These are phyloP conservation scores for Colletotrichum tofieldiae DNA, from an alignment of 2,329 filamentous ascomycete species.

Conservation along the genomic window DNA sequence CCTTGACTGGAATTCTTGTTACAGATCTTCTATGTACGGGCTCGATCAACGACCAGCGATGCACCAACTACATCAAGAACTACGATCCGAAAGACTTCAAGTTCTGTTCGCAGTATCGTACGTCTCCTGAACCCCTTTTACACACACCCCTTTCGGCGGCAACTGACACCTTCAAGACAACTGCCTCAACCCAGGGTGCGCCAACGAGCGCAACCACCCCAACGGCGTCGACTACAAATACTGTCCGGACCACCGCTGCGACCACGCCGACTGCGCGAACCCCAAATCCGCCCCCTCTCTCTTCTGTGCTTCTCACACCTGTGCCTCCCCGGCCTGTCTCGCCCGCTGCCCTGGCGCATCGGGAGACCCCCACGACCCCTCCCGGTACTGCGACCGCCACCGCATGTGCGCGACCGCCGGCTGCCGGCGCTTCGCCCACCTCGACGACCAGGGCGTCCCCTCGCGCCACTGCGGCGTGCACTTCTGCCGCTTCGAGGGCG, in stretches of 20 bases:
- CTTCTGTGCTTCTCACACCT: conserved; percentile 50
- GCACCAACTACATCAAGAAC: conserved; percentile 38
- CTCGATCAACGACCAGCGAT: conserved; percentile 29
- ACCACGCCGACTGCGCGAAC: conserved; percentile 45
- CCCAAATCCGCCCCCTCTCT: conserved; percentile 28
- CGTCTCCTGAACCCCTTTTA: not conserved
- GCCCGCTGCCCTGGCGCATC: conserved; percentile 45
- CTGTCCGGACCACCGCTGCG: conserved; percentile 51
- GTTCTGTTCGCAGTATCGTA: conserved; percentile 42
- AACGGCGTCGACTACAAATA: conserved; percentile 45
- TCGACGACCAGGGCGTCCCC: conserved; percentile 47
- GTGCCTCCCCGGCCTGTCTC: conserved; percentile 46
- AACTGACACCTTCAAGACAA: conserved; percentile 47
- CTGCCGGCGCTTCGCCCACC: conserved; percentile 49
- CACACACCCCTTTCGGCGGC: not conserved
- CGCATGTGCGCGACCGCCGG: conserved; percentile 46
- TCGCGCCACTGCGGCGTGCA: conserved; percentile 50
- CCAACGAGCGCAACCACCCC: conserved; percentile 44
- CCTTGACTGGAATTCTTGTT: fast-evolving
- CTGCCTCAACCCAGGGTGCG: conserved; percentile 48
- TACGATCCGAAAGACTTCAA: conserved; percentile 38
- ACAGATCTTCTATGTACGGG: conserved; percentile 38
- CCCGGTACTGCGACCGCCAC: conserved; percentile 50
- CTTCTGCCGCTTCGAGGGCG: conserved; percentile 47
- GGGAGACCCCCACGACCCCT: conserved; percentile 40